These are phyloP conservation scores for Cercospora brassicicola DNA, from an alignment of 2,329 filamentous ascomycete species.

Conservation along the genomic window DNA sequence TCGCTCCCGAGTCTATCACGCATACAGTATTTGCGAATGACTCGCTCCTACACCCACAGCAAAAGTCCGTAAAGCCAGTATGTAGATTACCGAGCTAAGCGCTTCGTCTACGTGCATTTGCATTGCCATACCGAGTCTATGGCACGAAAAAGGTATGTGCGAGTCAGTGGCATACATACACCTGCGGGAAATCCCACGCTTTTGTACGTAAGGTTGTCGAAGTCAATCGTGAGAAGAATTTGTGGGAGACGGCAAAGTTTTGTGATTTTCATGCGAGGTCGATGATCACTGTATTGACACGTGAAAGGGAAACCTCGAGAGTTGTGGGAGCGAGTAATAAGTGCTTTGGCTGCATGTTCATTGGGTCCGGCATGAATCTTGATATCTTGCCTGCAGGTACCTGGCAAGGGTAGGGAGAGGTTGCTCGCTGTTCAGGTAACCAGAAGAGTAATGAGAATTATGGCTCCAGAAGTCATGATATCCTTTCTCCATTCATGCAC, in stretches of 20 bases:
- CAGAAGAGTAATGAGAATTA: no score
- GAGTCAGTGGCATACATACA: background rate
- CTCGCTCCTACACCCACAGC: background rate
- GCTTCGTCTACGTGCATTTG: conserved; percentile 12
- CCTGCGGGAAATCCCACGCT: conserved; percentile 1
- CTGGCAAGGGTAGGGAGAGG: background rate
- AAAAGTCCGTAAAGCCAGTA: no score
- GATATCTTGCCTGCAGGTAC: background rate
- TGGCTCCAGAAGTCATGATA: background rate
- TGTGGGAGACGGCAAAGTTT: background rate
- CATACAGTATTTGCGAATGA: background rate
- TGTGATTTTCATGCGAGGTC: no score
- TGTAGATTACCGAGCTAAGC: conserved; percentile 2
- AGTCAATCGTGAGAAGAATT: background rate
- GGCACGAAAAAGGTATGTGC: background rate
- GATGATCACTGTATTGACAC: no score
- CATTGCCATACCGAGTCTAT: conserved; percentile 8
- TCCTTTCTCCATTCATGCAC: background rate
- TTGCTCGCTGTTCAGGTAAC: no score
- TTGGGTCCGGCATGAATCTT: background rate
- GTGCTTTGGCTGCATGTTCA: background rate
- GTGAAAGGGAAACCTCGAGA: no score
- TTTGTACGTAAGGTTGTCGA: background rate
- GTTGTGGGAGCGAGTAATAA: background rate
- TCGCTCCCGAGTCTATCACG: background rate